Percentiles rank a stretch among this genome's conserved stretches.
These are phyloP conservation scores for Lichenothelia convexa DNA, from an alignment of 495 filamentous ascomycete species.

Conservation along the genomic window DNA sequence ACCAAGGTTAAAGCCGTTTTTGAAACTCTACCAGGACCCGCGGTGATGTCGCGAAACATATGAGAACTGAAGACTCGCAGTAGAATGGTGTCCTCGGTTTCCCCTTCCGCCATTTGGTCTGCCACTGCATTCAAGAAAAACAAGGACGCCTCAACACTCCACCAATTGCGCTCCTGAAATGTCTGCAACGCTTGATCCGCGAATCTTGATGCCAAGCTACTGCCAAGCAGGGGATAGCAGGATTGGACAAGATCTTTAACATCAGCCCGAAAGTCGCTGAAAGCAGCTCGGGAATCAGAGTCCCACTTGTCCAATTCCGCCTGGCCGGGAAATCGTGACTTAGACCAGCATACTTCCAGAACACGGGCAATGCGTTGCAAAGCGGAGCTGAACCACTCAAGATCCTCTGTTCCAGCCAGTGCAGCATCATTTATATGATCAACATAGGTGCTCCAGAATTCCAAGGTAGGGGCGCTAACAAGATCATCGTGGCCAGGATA, in stretches of 20 bases:
- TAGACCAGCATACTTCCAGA: constrained; percentile 7
- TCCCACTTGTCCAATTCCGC: constrained; percentile 37
- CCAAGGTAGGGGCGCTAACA: constrained; percentile 55
- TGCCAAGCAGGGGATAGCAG: constrained; percentile 51
- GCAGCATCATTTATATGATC: constrained; percentile 31
- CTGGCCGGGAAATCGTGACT: constrained; percentile 20
- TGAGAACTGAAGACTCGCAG: constrained; percentile 47
- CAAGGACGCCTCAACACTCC: constrained; percentile 58
- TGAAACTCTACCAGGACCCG: constrained; percentile 49
- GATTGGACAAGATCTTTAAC: constrained; percentile 64
- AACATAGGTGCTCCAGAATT: constrained; percentile 66
- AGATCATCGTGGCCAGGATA: constrained; percentile 60
- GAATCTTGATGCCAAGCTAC: constrained; percentile 49
- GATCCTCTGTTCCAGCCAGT: constrained; percentile 4
- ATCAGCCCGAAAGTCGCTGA: constrained; percentile 63
- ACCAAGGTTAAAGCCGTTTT: constrained; percentile 64
- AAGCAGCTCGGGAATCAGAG: constrained; percentile 49
- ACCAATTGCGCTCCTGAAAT: constrained; percentile 44
- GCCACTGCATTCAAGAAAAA: constrained; percentile 63
- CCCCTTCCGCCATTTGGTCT: constrained; percentile 51
- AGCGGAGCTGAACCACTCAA: background rate
- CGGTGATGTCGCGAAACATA: constrained; percentile 40
- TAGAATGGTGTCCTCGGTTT: constrained; percentile 46
- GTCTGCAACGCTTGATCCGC: constrained; percentile 42
- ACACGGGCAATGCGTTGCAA: constrained; percentile 3